phyloP scores from a whole-genome alignment of 176 grass and related monocot genomes.

The Carex myosuroides region DNA sequence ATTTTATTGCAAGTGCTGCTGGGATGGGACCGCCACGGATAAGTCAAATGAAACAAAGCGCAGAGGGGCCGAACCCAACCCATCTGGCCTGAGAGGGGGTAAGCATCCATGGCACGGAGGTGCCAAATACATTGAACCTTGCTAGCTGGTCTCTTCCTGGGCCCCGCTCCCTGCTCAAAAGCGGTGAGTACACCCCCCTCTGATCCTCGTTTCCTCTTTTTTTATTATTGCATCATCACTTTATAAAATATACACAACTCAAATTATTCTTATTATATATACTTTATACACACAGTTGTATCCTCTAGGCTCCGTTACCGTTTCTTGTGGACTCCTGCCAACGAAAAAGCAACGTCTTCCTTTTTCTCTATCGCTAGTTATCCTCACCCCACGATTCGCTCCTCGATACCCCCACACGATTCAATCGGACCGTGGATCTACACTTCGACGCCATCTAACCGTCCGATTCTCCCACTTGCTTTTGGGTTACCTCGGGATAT shows the following conservation, averaged over 20 bases:
- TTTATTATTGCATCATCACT: background rate
- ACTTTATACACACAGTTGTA: background rate
- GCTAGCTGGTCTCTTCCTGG: background rate
- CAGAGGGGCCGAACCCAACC: background rate
- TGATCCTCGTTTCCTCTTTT: background rate
- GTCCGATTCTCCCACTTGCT: background rate
- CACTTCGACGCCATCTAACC: background rate
- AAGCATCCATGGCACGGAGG: background rate
- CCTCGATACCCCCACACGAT: background rate
- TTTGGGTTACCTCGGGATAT: background rate
- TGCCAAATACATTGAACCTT: background rate
- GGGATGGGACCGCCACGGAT: background rate
- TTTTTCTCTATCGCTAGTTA: background rate
- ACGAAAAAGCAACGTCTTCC: background rate
- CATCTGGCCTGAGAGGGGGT: background rate
- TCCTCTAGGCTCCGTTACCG: background rate
- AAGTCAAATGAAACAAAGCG: slow-evolving; percentile 6
- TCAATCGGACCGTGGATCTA: background rate
- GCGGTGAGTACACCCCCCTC: background rate
- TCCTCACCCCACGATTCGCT: background rate
- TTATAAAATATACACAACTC: background rate
- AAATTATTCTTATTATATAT: background rate
- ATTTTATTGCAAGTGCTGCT: background rate
- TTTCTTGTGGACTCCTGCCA: background rate
- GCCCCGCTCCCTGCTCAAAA: background rate